A percentile compares a stretch with the other conserved stretches of the same genome.
Conservation (phyloP, 345 rosid genomes). For the Gossypium stocksii region DNA sequence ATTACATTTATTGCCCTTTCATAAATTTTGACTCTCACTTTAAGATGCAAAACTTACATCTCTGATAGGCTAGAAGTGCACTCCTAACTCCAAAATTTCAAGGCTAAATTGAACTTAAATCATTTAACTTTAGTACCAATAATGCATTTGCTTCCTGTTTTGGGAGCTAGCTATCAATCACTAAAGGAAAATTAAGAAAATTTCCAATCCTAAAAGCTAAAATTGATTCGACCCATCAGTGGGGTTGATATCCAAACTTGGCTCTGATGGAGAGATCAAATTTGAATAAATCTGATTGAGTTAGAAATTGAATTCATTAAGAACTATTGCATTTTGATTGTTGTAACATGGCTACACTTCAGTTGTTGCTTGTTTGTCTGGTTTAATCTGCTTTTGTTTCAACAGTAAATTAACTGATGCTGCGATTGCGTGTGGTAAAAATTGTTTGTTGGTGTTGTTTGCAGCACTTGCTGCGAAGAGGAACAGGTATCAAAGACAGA, state of each 20-base stretch:
- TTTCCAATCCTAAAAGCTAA: neutral
- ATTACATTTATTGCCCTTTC: neutral
- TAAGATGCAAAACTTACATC: neutral
- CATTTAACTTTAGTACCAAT: neutral
- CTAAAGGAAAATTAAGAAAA: neutral
- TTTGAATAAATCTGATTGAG: neutral
- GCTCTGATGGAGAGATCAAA: neutral
- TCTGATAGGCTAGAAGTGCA: neutral
- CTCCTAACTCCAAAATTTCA: neutral
- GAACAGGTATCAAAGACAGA: constrained; percentile 88
- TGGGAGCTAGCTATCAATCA: neutral
- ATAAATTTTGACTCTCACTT: neutral
- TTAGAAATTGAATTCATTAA: neutral
- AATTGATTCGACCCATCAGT: neutral
- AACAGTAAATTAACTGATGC: neutral
- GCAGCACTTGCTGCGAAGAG: constrained; percentile 86
- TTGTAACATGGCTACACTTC: too few relatives aligned
- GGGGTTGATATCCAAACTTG: neutral
- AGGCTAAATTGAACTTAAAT: neutral
- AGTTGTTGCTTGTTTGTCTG: too few relatives aligned
- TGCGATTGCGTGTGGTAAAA: neutral
- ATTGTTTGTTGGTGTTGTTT: constrained; percentile 4
- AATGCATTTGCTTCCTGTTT: neutral
- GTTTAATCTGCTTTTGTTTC: too few relatives aligned
- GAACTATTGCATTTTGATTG: neutral